Percentiles rank a stretch among this genome's conserved stretches.
These are phyloP conservation scores for Microsporum ferrugineum DNA, from an alignment of 2,329 filamentous ascomycete genomes.

Conservation along the genomic window DNA sequence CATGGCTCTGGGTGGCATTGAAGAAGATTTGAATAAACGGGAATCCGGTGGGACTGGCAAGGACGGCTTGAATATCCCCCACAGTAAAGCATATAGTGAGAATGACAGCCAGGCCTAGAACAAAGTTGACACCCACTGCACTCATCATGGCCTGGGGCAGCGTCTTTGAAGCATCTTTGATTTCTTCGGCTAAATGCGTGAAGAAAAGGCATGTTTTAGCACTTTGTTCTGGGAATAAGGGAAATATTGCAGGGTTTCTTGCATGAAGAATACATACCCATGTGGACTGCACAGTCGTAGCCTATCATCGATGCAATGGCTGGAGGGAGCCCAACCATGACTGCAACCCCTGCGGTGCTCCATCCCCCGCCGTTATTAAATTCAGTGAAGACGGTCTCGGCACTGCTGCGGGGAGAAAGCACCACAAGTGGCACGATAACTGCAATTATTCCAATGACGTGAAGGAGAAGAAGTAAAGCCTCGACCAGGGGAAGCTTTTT, in stretches of 20 bases:
- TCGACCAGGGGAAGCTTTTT: slow-evolving; percentile 32
- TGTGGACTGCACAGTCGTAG: slow-evolving; percentile 36
- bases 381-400: slow-evolving; percentile 29
- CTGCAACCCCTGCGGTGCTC: slow-evolving; percentile 26
- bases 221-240: slow-evolving; percentile 2
- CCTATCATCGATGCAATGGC: slow-evolving; percentile 33
- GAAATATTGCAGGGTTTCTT: background rate
- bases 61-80: slow-evolving; percentile 36
- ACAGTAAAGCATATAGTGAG: slow-evolving; percentile 46
- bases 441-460: slow-evolving; percentile 33
- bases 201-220: background rate
- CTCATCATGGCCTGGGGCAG: slow-evolving; percentile 43
- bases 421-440: slow-evolving; percentile 36
- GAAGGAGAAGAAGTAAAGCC: slow-evolving; percentile 31
- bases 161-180: slow-evolving; percentile 38
- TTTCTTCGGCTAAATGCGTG: slow-evolving; percentile 28
- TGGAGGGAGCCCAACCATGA: slow-evolving; percentile 31
- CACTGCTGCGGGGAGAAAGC: slow-evolving; percentile 29
- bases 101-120: slow-evolving; percentile 46
- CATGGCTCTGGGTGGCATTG: slow-evolving; percentile 39
- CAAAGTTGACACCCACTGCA: slow-evolving; percentile 41
- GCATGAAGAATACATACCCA: slow-evolving; percentile 26
- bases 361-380: slow-evolving; percentile 35
- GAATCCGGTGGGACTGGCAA: slow-evolving; percentile 39
- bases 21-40: slow-evolving; percentile 51